Conservation (phyloP, 2,329 filamentous ascomycete species). For the Pestalotiopsis sp. region DNA sequence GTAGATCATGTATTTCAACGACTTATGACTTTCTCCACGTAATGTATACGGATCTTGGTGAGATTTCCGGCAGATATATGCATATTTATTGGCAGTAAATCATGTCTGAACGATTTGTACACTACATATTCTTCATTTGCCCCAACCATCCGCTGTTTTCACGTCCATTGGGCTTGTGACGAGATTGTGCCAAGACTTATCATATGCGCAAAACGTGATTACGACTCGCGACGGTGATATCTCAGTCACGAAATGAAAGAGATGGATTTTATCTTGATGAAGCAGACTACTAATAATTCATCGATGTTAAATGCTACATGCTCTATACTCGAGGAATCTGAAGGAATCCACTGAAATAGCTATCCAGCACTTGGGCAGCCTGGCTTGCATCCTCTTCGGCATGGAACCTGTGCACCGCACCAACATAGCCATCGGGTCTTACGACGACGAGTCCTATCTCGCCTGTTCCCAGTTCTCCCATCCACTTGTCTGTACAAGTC, state of each 20-base stretch:
- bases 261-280: not conserved
- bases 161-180: too few relatives aligned
- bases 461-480: constrained; percentile 23
- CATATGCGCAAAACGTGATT: too few relatives aligned
- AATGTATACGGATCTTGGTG: too few relatives aligned
- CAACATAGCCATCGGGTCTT: constrained; percentile 31
- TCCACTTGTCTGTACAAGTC: constrained; percentile 29
- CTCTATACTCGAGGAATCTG: constrained; percentile 40
- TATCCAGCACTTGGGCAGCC: constrained; percentile 57
- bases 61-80: not conserved
- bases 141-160: not conserved
- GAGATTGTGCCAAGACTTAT: too few relatives aligned
- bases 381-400: constrained; percentile 46
- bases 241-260: too few relatives aligned
- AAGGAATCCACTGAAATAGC: constrained; percentile 58
- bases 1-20: not conserved
- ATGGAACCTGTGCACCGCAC: constrained; percentile 26
- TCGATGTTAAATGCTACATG: not conserved
- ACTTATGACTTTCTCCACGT: not conserved
- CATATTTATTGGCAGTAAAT: not conserved
- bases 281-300: not conserved
- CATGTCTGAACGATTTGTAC: not conserved
- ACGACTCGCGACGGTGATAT: too few relatives aligned
- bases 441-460: constrained; percentile 26
- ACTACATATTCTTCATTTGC: not conserved